Evolutionary conservation across 2,329 filamentous ascomycete species (phyloP), one percentile per base, ranked within the genome.

Genomic region (Pyrenophora seminiperda): DNA sequence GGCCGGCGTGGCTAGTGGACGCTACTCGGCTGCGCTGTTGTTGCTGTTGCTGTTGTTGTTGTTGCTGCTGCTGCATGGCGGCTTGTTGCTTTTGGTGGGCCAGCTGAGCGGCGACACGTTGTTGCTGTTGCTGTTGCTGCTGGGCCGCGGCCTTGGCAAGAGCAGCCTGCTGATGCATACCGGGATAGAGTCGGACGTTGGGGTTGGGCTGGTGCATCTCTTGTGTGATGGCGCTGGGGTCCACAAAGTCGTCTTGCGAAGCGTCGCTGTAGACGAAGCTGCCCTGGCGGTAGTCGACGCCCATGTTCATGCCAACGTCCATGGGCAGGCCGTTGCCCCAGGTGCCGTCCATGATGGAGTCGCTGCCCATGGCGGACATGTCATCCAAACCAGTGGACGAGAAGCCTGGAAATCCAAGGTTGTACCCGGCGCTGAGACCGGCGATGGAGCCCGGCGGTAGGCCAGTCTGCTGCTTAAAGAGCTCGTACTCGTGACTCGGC

Each of bases 381-480:
- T 92, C 88, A 62, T 91, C 87, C 52, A 88, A 71, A 31, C 87
- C 82, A 39, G 87, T 85, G 50, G 81, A 83, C 59, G 84, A 79
- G 66, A 80, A 81, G 37, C 82, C 64, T 38, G 63, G 56, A 47
- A 66, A 79, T 56, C 70, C 73, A 9, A 63, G 48, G 58, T 63
- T 68, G 59, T 66, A 66, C 13, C 37, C 79, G 68, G 88, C 81
- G 72, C 89, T 91, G 64, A 94, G 83, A 29, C 89, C 88, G 68
- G 94, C 83, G 10, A 92, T 79, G 43, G 91, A 92, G 55, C 91
- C 91, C 1, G 90, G 87, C 0, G 94, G 90, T 22, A 97, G 86
- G 57, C 92, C 91, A 3, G 94, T 97, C 78, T 97, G 92, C 73
- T 99, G 94, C 77, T 91, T 90, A 79, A 97, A 95, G 69, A 90